Percentiles rank a stretch among this genome's conserved stretches.
Conservation (phyloP, 208 protist species). For the Strigomonas culicis region DNA sequence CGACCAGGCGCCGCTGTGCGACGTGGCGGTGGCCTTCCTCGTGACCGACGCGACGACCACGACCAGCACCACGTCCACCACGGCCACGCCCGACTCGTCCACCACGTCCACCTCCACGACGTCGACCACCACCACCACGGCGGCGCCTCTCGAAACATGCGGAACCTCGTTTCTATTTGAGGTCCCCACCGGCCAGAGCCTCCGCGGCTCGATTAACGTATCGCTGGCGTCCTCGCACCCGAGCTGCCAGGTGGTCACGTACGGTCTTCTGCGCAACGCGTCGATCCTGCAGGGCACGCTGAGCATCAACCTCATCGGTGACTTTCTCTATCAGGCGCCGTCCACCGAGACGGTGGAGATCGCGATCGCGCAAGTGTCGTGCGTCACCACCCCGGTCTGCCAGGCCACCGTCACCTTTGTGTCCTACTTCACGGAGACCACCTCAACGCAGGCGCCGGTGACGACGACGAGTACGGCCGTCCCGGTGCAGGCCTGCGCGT, state of each 20-base stretch:
- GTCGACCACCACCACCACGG: not conserved
- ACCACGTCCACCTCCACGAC: constrained; percentile 13
- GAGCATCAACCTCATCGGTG: constrained; percentile 64
- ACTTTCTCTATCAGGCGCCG: constrained; percentile 65
- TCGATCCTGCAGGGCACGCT: constrained; percentile 22
- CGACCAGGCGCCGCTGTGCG: constrained; percentile 30
- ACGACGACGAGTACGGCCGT: constrained; percentile 16
- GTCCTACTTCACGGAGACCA: constrained; percentile 35
- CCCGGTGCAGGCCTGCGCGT: constrained; percentile 40
- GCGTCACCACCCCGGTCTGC: constrained; percentile 42
- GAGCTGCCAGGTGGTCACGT: constrained; percentile 50
- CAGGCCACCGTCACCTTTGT: constrained; percentile 46
- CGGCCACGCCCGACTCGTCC: constrained; percentile 9
- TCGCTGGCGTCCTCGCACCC: constrained; percentile 1
- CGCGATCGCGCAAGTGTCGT: constrained; percentile 52
- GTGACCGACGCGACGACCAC: constrained; percentile 13
- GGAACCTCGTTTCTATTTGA: constrained; percentile 33
- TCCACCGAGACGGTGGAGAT: constrained; percentile 37
- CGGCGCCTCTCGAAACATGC: constrained; percentile 19
- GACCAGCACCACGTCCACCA: constrained; percentile 1
- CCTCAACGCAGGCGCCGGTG: constrained; percentile 9
- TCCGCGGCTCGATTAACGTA: constrained; percentile 39
- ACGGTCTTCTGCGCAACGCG: constrained; percentile 25
- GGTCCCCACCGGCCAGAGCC: constrained; percentile 38
- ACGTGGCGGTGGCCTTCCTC: constrained; percentile 23